phyloP scores from a whole-genome alignment of 331 rosid species.

The Pyrus hybrid region DNA sequence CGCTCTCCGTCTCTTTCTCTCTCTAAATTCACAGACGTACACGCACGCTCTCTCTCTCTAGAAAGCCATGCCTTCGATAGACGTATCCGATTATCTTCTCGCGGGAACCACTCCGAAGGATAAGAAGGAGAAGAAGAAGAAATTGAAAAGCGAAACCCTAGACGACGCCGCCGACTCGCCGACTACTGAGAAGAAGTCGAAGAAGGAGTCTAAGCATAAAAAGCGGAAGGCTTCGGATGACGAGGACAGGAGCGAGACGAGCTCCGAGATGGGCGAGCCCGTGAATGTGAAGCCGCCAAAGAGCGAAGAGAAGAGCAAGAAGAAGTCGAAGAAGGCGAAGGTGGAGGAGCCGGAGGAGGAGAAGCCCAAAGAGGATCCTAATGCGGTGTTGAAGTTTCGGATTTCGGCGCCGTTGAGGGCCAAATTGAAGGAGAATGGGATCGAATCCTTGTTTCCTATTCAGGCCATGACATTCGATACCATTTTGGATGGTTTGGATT shows the following conservation, averaged over 20 bases:
- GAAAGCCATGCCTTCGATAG: constrained; percentile 47
- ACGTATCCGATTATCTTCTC: constrained; percentile 14
- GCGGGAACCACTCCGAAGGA: constrained; percentile 18
- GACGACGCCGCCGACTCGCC: neutral
- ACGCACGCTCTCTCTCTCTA: neutral
- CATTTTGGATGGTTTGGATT: constrained; percentile 60
- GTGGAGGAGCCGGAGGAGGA: neutral
- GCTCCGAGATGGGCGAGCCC: constrained; percentile 66
- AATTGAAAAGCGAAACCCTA: constrained; percentile 12
- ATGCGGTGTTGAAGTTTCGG: constrained; percentile 55
- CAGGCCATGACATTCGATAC: constrained; percentile 83
- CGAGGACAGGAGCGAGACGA: constrained; percentile 49
- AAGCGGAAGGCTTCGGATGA: constrained; percentile 56
- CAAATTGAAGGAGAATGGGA: constrained; percentile 70
- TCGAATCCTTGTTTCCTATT: constrained; percentile 62
- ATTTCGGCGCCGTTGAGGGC: constrained; percentile 58
- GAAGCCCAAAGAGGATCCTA: constrained; percentile 37
- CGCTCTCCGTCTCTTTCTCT: neutral
- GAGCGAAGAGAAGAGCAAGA: constrained; percentile 18
- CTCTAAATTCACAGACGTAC: neutral
- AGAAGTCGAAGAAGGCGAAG: constrained; percentile 31
- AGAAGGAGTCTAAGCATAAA: constrained; percentile 44
- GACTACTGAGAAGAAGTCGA: constrained; percentile 16
- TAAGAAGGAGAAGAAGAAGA: constrained; percentile 47
- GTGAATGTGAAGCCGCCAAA: constrained; percentile 19